Evolutionary conservation across 2,329 filamentous ascomycete species (phyloP), one percentile per base, ranked within the genome.

Genomic region (Tolypocladium pustulatum): DNA sequence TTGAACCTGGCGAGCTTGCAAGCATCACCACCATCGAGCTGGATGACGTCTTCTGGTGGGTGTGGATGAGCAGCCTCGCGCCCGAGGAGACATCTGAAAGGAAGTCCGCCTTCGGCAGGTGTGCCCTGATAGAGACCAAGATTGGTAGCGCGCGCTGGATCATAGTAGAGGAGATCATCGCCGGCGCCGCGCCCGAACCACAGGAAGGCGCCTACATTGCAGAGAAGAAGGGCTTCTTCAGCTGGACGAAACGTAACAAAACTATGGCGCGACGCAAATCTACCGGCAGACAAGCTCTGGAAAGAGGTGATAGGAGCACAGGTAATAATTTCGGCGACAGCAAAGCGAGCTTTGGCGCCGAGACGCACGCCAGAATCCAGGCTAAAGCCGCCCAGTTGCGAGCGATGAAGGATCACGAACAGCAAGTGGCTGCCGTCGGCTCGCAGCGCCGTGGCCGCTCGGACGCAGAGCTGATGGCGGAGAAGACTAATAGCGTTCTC

Each of bases 1-100:
- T 97, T 0, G 91, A 97, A 63, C 94, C 93, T 0, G 94, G 91
- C 56, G 94, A 99, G 78, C 81, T 99, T 59, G 94, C 94, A 36
- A 97, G 91, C 69, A 96, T 99, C 68, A 89, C 84, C 30, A 82
- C 82, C 41, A 83, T 97, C 59, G 87, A 94, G 62, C 79, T 99
- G 6, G 94, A 99, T 66, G 93, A 97, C 71, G 88, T 91, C 1
- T 99, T 99, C 72, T 99, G 94, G 94, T 97, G 94, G 93, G 94
- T 97, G 4, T 99, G 94, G 94, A 97, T 99, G 81, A 95, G 86
- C 65, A 97, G 93, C 78, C 77, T 99, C 67, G 91, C 93, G 1
- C 89, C 86, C 0, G 94, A 99, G 68, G 94, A 99, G 75, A 89
- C 92, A 0, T 74, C 85, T 0, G 82, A 87, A 54, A 85, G 94